A percentile compares a stretch with the other conserved stretches of the same genome.
Conservation (phyloP, 768 basidiomycete genomes). For the Chiua virens region DNA sequence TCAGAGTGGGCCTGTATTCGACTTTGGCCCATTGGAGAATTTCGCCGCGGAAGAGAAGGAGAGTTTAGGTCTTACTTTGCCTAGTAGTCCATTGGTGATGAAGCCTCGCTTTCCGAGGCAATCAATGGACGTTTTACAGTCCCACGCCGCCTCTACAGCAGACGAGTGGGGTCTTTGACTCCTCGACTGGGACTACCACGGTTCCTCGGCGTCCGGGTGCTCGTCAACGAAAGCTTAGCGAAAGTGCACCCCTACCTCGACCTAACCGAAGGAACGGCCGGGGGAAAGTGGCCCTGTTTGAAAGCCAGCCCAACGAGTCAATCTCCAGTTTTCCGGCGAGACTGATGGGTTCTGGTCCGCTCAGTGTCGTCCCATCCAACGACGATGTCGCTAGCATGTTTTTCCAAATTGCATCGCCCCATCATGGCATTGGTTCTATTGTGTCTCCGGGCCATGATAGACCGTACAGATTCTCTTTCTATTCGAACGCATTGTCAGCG, state of each 20-base stretch:
- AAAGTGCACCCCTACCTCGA: slow-evolving; percentile 72
- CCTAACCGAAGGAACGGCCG: slow-evolving; percentile 55
- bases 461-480: slow-evolving; percentile 98
- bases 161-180: slow-evolving; percentile 7
- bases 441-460: slow-evolving; percentile 68
- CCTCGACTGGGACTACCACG: slow-evolving; percentile 8
- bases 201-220: slow-evolving; percentile 30
- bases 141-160: neutral
- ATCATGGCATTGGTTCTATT: slow-evolving; percentile 30
- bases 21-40: slow-evolving; percentile 75
- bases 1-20: slow-evolving; percentile 50
- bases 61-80: slow-evolving; percentile 56
- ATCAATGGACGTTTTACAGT: slow-evolving; percentile 8
- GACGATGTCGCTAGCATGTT: slow-evolving; percentile 36
- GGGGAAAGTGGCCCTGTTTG: slow-evolving; percentile 92
- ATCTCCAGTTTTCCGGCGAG: slow-evolving; percentile 47
- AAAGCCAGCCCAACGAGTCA: slow-evolving; percentile 51
- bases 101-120: slow-evolving; percentile 12
- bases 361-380: slow-evolving; percentile 41
- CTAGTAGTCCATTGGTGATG: slow-evolving; percentile 28
- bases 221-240: slow-evolving; percentile 85
- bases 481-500: slow-evolving; percentile 87
- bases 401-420: slow-evolving; percentile 7
- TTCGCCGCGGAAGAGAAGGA: slow-evolving; percentile 73
- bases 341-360: slow-evolving; percentile 28